Percentiles rank a stretch among this genome's conserved stretches.
phyloP scores from a whole-genome alignment of 805 yeast genomes.

The Wickerhamomyces xylosicus region DNA sequence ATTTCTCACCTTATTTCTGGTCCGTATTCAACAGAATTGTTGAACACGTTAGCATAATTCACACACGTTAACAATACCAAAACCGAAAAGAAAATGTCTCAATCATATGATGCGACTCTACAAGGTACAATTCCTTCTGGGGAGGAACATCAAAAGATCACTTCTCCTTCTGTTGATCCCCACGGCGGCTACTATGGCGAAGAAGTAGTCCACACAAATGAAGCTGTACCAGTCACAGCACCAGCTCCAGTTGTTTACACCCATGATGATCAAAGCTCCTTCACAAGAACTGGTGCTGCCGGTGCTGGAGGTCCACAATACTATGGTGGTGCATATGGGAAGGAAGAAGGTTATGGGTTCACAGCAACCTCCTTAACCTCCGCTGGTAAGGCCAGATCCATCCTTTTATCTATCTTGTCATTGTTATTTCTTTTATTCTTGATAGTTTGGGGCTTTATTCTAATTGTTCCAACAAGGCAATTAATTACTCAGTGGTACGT shows the following conservation, averaged over 20 bases:
- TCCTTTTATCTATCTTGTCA: neutral
- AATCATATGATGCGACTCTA: too few species aligned
- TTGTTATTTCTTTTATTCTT: neutral
- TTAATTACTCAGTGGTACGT: neutral
- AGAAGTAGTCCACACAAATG: neutral
- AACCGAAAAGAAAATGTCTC: too few species aligned
- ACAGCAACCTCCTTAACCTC: too few species aligned
- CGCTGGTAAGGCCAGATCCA: neutral
- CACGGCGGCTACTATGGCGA: neutral
- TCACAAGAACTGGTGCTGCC: neutral
- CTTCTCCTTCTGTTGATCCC: neutral
- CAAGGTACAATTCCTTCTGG: neutral
- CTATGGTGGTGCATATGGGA: too few species aligned
- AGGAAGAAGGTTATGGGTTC: too few species aligned
- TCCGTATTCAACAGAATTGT: too few species aligned
- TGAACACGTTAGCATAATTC: too few species aligned
- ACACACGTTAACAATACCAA: too few species aligned
- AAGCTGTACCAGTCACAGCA: too few species aligned
- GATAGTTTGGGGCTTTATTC: neutral
- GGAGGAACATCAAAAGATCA: neutral
- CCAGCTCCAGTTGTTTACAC: too few species aligned
- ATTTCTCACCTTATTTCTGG: too few species aligned
- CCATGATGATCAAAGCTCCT: neutral
- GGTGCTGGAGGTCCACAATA: too few species aligned
- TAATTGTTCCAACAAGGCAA: neutral